Conservation (phyloP, 768 basidiomycete species). For the Cystobasidium onofrii region DNA sequence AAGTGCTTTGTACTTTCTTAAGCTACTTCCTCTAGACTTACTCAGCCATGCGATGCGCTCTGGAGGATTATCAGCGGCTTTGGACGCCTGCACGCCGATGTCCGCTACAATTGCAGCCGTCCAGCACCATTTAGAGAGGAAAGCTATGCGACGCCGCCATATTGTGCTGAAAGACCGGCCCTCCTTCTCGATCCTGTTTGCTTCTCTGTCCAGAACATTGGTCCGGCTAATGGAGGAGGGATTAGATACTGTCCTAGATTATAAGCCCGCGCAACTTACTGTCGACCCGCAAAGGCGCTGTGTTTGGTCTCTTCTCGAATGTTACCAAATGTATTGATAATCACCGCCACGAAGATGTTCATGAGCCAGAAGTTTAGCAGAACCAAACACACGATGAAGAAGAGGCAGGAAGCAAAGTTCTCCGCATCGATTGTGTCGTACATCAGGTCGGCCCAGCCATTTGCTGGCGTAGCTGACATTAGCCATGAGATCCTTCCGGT, state of each 20-base stretch:
- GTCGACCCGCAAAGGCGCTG: slow-evolving; percentile 78
- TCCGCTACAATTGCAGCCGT: slow-evolving; percentile 64
- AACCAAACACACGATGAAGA: slow-evolving; percentile 74
- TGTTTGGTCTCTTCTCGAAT: slow-evolving; percentile 77
- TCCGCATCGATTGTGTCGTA: slow-evolving; percentile 82
- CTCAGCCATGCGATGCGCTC: slow-evolving; percentile 36
- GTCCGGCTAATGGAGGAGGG: not conserved
- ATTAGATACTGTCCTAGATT: not conserved
- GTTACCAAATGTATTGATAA: slow-evolving; percentile 81
- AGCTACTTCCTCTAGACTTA: slow-evolving; percentile 5
- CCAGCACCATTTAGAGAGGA: slow-evolving; percentile 56
- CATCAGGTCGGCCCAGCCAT: slow-evolving; percentile 54
- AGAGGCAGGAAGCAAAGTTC: slow-evolving; percentile 75
- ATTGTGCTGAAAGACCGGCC: not conserved
- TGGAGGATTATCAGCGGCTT: slow-evolving; percentile 50
- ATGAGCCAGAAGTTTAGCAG: slow-evolving; percentile 66
- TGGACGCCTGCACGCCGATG: slow-evolving; percentile 64
- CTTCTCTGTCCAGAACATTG: not conserved
- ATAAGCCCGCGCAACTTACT: slow-evolving; percentile 39
- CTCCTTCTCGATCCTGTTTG: not conserved
- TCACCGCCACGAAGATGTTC: slow-evolving; percentile 72
- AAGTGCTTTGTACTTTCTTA: too few species aligned
- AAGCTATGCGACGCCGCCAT: not conserved
- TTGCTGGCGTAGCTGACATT: slow-evolving; percentile 36
- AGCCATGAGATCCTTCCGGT: not conserved